Conservation (phyloP, 441 rosid species). For the Aquilaria agallochum region DNA sequence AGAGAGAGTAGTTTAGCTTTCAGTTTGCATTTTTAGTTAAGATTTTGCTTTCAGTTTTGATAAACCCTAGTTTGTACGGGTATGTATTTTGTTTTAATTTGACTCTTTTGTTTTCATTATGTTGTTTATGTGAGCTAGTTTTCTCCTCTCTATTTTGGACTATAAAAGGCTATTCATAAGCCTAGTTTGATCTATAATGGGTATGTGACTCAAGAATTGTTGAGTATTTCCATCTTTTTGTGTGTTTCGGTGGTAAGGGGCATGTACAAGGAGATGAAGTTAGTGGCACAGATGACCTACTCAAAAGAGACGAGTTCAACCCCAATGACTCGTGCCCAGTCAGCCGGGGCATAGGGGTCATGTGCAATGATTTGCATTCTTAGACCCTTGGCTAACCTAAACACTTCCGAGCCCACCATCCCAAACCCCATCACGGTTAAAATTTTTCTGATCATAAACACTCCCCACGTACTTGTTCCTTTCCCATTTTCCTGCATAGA, state of each 20-base stretch:
- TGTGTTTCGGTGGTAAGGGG: constrained; percentile 38
- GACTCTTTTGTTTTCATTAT: too few relatives aligned
- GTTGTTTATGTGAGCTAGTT: too few relatives aligned
- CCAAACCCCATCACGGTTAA: constrained; percentile 75
- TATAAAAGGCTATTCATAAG: too few relatives aligned
- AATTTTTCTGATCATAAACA: constrained; percentile 60
- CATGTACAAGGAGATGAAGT: constrained; percentile 64
- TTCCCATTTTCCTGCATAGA: constrained; percentile 51
- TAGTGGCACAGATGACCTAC: constrained; percentile 49
- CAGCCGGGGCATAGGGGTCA: constrained; percentile 67
- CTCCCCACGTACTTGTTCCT: constrained; percentile 67
- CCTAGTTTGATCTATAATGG: too few relatives aligned
- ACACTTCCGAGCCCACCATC: constrained; percentile 55
- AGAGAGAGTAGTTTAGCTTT: too few relatives aligned
- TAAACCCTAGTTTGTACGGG: too few relatives aligned
- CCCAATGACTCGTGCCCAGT: constrained; percentile 60
- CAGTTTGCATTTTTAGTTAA: too few relatives aligned
- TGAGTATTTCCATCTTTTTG: too few relatives aligned
- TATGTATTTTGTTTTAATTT: too few relatives aligned
- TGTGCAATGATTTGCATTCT: constrained; percentile 68
- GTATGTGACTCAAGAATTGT: too few relatives aligned
- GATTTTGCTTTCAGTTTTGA: too few relatives aligned
- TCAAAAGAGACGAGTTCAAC: constrained; percentile 64
- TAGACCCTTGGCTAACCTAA: constrained; percentile 56
- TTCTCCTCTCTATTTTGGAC: too few relatives aligned